A percentile compares a stretch with the other conserved stretches of the same genome.
Evolutionary conservation across 257 asterid genomes (phyloP).

Genomic region (Paulownia fortunei): DNA sequence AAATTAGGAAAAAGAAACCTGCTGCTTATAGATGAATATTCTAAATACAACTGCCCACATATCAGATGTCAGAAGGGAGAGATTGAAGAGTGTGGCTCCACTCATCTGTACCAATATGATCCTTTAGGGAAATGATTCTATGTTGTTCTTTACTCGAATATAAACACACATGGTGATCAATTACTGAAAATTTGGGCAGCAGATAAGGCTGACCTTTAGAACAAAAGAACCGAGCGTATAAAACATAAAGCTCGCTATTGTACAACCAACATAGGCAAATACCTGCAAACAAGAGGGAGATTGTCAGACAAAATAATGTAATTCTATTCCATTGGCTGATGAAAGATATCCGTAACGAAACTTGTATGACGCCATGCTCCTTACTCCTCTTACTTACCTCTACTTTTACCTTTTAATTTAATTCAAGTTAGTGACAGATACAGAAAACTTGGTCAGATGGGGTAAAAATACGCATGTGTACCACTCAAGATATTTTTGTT

Average conservation of each 20-base stretch:
- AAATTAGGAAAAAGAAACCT: conserved; percentile 30
- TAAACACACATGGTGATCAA: too few species aligned
- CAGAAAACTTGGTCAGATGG: too few species aligned
- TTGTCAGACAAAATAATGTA: too few species aligned
- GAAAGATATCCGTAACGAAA: too few species aligned
- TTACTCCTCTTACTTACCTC: too few species aligned
- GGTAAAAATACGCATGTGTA: too few species aligned
- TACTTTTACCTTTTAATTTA: too few species aligned
- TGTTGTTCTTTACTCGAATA: not conserved
- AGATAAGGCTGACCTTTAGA: conserved; percentile 3
- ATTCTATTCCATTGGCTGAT: too few species aligned
- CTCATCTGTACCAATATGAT: conserved; percentile 47
- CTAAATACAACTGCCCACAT: conserved; percentile 68
- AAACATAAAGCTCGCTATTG: conserved; percentile 50
- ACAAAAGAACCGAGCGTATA: conserved; percentile 33
- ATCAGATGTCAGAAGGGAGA: too few species aligned
- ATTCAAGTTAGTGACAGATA: too few species aligned
- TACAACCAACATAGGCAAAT: conserved; percentile 45
- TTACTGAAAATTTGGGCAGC: not conserved
- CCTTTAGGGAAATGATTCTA: not conserved
- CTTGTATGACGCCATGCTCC: too few species aligned
- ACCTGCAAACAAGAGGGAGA: conserved; percentile 41
- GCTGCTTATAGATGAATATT: conserved; percentile 65
- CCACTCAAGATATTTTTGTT: too few species aligned
- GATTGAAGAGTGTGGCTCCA: conserved; percentile 70